These are phyloP conservation scores for Sungouiella thailandica DNA, from an alignment of 805 yeast genomes.

Conservation along the genomic window DNA sequence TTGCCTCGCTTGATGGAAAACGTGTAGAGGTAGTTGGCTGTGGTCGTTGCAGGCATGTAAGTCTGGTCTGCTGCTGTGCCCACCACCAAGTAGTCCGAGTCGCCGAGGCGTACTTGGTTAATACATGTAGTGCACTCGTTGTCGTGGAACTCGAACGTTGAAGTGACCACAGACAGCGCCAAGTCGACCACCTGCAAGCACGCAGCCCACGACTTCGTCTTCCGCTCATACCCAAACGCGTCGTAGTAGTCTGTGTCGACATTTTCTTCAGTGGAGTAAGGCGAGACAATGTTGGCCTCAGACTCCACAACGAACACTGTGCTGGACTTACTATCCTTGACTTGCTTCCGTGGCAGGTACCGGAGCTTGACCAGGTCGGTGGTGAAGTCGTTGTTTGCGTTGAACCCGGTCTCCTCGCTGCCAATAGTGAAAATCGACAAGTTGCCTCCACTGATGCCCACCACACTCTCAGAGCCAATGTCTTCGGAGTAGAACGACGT, in stretches of 20 bases:
- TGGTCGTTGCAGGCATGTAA: conserved; percentile 23
- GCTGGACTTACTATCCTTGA: conserved; percentile 16
- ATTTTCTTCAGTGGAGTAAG: conserved; percentile 17
- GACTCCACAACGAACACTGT: conserved; percentile 41
- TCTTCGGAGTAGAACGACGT: conserved; percentile 61
- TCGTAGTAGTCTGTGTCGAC: conserved; percentile 33
- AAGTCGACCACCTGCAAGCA: conserved; percentile 48
- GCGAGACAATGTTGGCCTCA: conserved; percentile 35
- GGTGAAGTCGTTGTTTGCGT: conserved; percentile 23
- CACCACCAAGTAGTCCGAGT: conserved; percentile 37
- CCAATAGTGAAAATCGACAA: conserved; percentile 56
- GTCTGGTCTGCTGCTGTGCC: conserved; percentile 34
- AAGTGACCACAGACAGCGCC: conserved; percentile 27
- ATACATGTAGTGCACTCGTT: conserved; percentile 42
- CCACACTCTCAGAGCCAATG: conserved; percentile 52
- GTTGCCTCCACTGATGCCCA: conserved; percentile 51
- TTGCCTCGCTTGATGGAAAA: conserved; percentile 31
- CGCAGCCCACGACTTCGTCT: conserved; percentile 41
- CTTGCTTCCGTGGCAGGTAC: conserved; percentile 47
- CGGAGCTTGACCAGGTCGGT: conserved; percentile 36
- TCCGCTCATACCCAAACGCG: conserved; percentile 40
- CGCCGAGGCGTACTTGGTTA: conserved; percentile 20
- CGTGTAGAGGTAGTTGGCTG: conserved; percentile 28
- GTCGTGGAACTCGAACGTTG: conserved; percentile 40
- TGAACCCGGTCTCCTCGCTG: conserved; percentile 21